Base-by-base conservation (phyloP, 495 filamentous ascomycete species). In the Friedmanniomyces simplex region DNA sequence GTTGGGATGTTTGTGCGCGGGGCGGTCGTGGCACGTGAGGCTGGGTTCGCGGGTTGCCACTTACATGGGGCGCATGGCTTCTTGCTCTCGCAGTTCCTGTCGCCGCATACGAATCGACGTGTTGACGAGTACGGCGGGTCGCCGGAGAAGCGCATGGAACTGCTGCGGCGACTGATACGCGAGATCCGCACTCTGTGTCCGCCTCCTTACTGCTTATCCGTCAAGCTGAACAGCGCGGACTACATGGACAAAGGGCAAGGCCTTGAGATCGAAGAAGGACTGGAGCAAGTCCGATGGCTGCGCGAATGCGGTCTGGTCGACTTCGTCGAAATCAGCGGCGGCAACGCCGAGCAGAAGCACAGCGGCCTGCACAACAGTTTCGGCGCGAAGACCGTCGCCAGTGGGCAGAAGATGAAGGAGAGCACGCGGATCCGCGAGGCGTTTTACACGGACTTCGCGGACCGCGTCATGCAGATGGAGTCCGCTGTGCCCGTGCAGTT, bases 151-250 rank as follows among this genome's bases (percentile, higher is more conserved):
- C 47, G 60, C n/a, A 45, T 59, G 30, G 25, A 45, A 25, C 24
- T 62, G 0, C 21, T 67, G 25, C 53, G 52, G 24, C 56, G 60
- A 6, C 43, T 67, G 7, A 59, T 63, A 0, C 54, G 20, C 8
- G 65, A 65, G 46, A 63, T 67, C 26, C 59, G 65, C 45, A 49
- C 47, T 16, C 16, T 37, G 13, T 60, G 55, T 43, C 65, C 65
- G 28, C 45, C 46, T 41, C 56, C 59, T 18, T 63, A 52, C 24
- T 63, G 57, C 48, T 50, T 68, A 12, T 57, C 49, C 34, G 61
- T 66, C 16, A 66, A 66, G 50, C 53, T 66, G 20, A 66, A 68
- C 53, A 58, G 55, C 30, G 64, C 51, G 5, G 66, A 68, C 53
- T 67, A 63, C 36, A 63, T 66, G 60, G 63, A 42, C 30, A 36